Evolutionary conservation across 495 filamentous ascomycete species (phyloP), one percentile per base, ranked within the genome.

Genomic region (Talaromyces thailandensis): DNA sequence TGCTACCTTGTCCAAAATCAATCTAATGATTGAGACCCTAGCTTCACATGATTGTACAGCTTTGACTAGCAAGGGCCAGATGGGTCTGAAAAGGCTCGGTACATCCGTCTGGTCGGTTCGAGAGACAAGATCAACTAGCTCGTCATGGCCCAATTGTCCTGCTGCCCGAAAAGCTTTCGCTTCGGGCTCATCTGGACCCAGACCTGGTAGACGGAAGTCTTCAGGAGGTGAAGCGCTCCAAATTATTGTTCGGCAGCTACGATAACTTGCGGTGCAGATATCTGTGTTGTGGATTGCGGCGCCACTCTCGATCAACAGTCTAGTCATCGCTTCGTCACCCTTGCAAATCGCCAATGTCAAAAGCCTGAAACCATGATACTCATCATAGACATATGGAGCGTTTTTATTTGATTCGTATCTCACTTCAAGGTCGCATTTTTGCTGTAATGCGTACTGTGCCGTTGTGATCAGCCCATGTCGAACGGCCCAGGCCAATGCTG

Each of bases 351-450:
- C 52, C 5, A 72, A 64, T 64, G 78, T 75, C 7, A 81, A 64
- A 5, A 68, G 69, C 1, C 75, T 80, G 50, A 73, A 70, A 37
- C 72, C 71, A 1, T 61, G 25, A 31, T 31, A 9, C 29, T 31
- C 0, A 35, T 12, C 9, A 12, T 35, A 35, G 12, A 12, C 31
- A 35, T 35, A 12, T 11, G 31, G 8, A 35, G 0, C 1, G 31
- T 35, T 12, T 35, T 11, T 3, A 8, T 35, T 12, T 8, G 8
- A 11, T 4, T 52, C 52, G 59, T 78, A 72, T 56, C 64, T 65
- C 3, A 69, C 63, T 58, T 80, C 70, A 51, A 71, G 63, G 56
- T 79, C 68, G 3, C 75, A 75, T 0, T 70, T 73, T 61, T 72
- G 72, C n/a, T 73, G 64, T 26, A 56, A 2, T 16, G 52, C 6